Evolutionary conservation across 208 protist genomes (phyloP), one percentile per base, ranked within the genome.

Genomic region (Polymyxa betae): DNA sequence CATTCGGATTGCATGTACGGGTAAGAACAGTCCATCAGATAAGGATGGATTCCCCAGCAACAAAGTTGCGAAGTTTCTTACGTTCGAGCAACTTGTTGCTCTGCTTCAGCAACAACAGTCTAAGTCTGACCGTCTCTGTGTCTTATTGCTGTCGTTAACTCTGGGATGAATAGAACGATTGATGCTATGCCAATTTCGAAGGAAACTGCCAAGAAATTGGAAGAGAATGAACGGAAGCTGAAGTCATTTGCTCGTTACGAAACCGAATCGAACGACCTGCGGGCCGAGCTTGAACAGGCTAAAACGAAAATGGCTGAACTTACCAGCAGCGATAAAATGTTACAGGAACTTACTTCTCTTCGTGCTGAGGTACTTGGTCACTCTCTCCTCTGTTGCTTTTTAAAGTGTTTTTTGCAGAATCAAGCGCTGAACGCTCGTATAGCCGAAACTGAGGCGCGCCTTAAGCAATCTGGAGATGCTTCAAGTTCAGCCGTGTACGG

Each of bases 61-160:
- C n/a, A 82, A 82, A 43, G 72, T 82, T 35, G 72, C 72, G 5
- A 82, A 82, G 72, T 82, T 82, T 43, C 40, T 82, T 5, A 40
- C 72, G 5, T 82, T 82, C 72, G 72, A 82, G 35, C 72, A 82
- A n/a, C 72, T 82, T 35, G 12, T 20, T 35, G 10, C 35, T 20
- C 72, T 82, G 5, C n/a, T 82, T 5, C 72, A 82, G 35, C 72
- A 82, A n/a, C 72, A 82, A 82, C 72, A 82, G 40, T 82, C 72
- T 35, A 35, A n/a, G 72, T 82, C 72, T 35, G 72, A n/a, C n/a
- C n/a, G 16, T 45, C 16, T 82, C 72, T 45, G 5, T 43, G 72
- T 40, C 16, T 82, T 82, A 5, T 43, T 38, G 49, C 24, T 29
- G 12, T 29, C 5, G 5, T 60, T 60, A 60, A 5, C 24, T 29